Evolutionary conservation across 306 rosid genomes (phyloP), one percentile per base, ranked within the genome.

Genomic region (Betula pendula): DNA sequence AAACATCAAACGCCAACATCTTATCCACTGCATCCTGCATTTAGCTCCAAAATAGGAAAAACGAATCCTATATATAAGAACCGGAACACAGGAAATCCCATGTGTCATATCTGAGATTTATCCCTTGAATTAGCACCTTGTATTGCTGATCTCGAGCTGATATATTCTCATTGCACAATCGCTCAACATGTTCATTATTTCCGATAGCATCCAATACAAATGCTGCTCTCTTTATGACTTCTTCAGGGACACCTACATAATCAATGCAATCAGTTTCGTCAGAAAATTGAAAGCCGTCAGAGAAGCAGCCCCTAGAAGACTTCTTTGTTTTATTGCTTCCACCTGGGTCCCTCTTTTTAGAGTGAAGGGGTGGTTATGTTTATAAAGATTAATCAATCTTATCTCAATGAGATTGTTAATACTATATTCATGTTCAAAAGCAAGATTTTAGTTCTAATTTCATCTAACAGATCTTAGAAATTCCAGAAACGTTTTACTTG

Each of bases 181-280:
- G 85, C 79, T 88, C 93, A 44, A 90, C 83, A 44, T 66, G 80
- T 62, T 83, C 80, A 63, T 92, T 80, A 53, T 89, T 82, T 74
- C 81, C 84, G 72, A 84, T 78, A 27, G 90, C 85, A 77, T 89
- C 97, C 85, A 95, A 84, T 69, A 95, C 87, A 82, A 67, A 82
- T 55, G 89, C 88, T 75, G 98, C 97, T 85, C 98, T 87, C 80
- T 85, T 80, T 45, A 89, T 85, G 81, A 95, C 89, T 84, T 86
- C 89, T 67, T 88, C 87, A 0, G 93, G 97, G 68, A 95, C 92
- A 70, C 97, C 98, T 92, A 63, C 80, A 75, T 35, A 58, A 74
- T 38, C 44, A 11, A 48, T 45, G 68, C 15, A 45, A 47, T 71
- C 49, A 76, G 53, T 62, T 48, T 76, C 33, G 35, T 77, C 10